These are phyloP conservation scores for Pisolithus tinctorius DNA, from an alignment of 768 basidiomycete genomes.

Conservation along the genomic window DNA sequence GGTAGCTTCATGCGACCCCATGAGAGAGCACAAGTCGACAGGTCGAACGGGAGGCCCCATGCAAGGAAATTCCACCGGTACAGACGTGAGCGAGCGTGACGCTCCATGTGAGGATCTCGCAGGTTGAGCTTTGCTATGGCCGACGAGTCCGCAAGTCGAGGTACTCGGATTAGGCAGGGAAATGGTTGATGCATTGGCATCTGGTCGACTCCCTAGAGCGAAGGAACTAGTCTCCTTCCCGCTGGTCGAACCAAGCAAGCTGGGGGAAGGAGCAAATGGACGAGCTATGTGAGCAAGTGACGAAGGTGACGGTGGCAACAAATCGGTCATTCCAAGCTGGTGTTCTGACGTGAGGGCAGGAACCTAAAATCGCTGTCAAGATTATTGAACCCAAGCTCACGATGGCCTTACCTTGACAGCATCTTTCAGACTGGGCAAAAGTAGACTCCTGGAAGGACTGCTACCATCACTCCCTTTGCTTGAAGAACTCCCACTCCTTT, in stretches of 20 bases:
- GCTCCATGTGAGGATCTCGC: conserved; percentile 24
- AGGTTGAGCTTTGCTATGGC: conserved; percentile 15
- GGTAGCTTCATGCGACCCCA: conserved; percentile 50
- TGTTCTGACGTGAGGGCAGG: conserved; percentile 65
- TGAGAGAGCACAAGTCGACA: conserved; percentile 57
- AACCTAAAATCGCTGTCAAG: conserved; percentile 34
- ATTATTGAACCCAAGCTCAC: not conserved
- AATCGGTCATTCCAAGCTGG: conserved; percentile 58
- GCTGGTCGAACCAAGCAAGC: conserved; percentile 28
- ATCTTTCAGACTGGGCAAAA: conserved; percentile 61
- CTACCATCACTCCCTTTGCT: conserved; percentile 32
- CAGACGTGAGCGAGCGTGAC: conserved; percentile 29
- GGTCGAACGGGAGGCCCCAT: conserved; percentile 49
- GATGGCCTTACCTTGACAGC: conserved; percentile 52
- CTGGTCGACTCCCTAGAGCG: conserved; percentile 17
- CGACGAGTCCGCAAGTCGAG: conserved; percentile 21
- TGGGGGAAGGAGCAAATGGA: conserved; percentile 32
- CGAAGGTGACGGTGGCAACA: conserved; percentile 71
- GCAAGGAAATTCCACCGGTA: conserved; percentile 19
- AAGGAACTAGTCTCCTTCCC: conserved; percentile 16
- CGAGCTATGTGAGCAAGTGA: conserved; percentile 33
- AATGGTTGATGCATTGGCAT: conserved; percentile 33
- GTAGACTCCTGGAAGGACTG: conserved; percentile 23
- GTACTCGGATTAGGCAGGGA: conserved; percentile 34
- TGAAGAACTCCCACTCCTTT: conserved; percentile 43